These are phyloP conservation scores for Apiospora koreana DNA, from an alignment of 2,329 filamentous ascomycete genomes.

Conservation along the genomic window DNA sequence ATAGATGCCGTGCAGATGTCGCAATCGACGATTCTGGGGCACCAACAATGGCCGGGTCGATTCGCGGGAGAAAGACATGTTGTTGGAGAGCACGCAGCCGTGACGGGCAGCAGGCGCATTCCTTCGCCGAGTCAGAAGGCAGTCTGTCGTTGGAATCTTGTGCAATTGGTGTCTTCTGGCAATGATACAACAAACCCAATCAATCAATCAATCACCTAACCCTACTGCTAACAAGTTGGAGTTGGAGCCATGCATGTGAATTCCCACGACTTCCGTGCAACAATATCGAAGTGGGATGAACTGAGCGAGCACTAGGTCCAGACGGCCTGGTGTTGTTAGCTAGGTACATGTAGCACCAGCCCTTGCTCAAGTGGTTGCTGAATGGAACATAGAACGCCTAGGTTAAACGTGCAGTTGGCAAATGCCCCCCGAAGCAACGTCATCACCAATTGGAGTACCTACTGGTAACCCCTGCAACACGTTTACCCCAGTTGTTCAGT, in stretches of 20 bases:
- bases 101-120: neutral
- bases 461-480: neutral
- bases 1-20: constrained; percentile 84
- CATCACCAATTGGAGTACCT: neutral
- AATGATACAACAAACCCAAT: neutral
- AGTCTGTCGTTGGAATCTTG: neutral
- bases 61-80: constrained; percentile 16
- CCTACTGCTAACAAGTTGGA: neutral
- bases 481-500: neutral
- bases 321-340: neutral
- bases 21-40: constrained; percentile 80
- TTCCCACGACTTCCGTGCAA: neutral
- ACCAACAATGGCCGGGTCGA: constrained; percentile 39
- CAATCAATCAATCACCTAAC: neutral
- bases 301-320: neutral
- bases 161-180: neutral
- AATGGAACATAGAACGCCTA: neutral
- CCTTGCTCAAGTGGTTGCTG: no score
- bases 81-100: neutral
- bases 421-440: neutral
- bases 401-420: neutral
- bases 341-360: neutral
- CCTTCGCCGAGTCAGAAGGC: neutral
- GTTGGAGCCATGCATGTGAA: neutral
- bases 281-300: neutral